These are phyloP conservation scores for Penicillium expansum DNA, from an alignment of 2,329 filamentous ascomycete species.

Conservation along the genomic window DNA sequence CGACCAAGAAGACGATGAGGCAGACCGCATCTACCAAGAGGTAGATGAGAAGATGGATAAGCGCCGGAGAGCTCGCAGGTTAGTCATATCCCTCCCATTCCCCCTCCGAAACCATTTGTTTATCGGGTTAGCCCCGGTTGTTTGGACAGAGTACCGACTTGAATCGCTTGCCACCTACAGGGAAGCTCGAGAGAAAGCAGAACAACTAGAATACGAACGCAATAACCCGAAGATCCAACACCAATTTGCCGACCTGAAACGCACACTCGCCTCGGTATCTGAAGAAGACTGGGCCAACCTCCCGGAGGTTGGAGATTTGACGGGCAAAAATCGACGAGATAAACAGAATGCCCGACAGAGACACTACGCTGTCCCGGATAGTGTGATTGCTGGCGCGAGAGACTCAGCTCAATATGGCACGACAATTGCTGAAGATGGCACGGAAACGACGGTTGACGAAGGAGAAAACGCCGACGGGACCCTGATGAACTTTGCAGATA, in stretches of 20 bases:
- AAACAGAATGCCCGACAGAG: slow-evolving; percentile 79
- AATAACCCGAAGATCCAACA: slow-evolving; percentile 98
- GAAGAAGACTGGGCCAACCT: slow-evolving; percentile 97
- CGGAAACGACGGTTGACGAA: slow-evolving; percentile 46
- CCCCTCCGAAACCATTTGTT: slow-evolving; percentile 55
- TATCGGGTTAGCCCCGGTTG: slow-evolving; percentile 59
- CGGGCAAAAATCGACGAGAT: slow-evolving; percentile 83
- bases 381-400: slow-evolving; percentile 82
- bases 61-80: slow-evolving; percentile 81
- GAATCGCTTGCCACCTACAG: slow-evolving; percentile 61
- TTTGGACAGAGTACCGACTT: slow-evolving; percentile 77
- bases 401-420: slow-evolving; percentile 80
- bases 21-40: slow-evolving; percentile 90
- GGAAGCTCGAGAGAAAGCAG: slow-evolving; percentile 89
- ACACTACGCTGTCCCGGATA: slow-evolving; percentile 96
- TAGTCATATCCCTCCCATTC: slow-evolving; percentile 49
- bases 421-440: slow-evolving; percentile 78
- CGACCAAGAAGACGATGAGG: slow-evolving; percentile 96
- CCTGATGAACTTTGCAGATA: slow-evolving; percentile 97
- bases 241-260: slow-evolving; percentile 94
- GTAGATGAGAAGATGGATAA: slow-evolving; percentile 97
- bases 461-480: slow-evolving; percentile 68
- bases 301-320: slow-evolving; percentile 94
- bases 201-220: slow-evolving; percentile 91
- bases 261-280: slow-evolving; percentile 79